phyloP scores from a whole-genome alignment of 371 early-diverging fungal genomes.

The Mortierella sp. region DNA sequence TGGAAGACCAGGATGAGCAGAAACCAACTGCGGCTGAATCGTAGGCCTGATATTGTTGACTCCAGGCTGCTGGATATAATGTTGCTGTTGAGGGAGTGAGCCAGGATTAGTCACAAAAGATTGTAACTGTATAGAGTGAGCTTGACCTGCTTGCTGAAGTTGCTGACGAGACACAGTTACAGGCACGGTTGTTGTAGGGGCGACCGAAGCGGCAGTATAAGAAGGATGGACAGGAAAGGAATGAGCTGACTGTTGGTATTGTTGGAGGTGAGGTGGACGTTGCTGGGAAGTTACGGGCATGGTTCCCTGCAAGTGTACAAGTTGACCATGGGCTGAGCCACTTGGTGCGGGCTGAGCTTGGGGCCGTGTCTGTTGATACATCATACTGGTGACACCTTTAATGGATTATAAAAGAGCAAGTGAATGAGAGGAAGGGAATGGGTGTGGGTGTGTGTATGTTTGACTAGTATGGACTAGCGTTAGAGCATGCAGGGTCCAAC shows the following conservation, averaged over 20 bases:
- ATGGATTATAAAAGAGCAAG: neutral
- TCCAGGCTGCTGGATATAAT: neutral
- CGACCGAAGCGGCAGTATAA: neutral
- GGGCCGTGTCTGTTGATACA: constrained; percentile 13
- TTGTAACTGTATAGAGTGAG: constrained; percentile 1
- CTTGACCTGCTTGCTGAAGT: neutral
- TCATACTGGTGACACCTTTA: neutral
- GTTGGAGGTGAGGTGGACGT: constrained; percentile 16
- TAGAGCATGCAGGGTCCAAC: neutral
- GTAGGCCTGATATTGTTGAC: neutral
- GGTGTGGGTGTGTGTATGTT: too few relatives aligned
- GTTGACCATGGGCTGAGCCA: neutral
- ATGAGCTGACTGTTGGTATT: constrained; percentile 8
- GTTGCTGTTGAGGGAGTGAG: constrained; percentile 10
- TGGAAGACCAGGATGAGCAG: constrained; percentile 7
- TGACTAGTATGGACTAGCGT: neutral
- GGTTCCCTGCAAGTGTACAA: constrained; percentile 7
- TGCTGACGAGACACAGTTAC: neutral
- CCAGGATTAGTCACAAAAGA: constrained; percentile 1
- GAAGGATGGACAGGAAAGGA: neutral
- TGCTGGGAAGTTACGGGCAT: neutral
- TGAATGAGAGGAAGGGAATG: too few relatives aligned
- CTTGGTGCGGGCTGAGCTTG: neutral
- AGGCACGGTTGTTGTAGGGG: constrained; percentile 3
- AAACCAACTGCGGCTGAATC: neutral